Evolutionary conservation across 805 yeast species (phyloP).

Genomic region (Lachancea sp.): DNA sequence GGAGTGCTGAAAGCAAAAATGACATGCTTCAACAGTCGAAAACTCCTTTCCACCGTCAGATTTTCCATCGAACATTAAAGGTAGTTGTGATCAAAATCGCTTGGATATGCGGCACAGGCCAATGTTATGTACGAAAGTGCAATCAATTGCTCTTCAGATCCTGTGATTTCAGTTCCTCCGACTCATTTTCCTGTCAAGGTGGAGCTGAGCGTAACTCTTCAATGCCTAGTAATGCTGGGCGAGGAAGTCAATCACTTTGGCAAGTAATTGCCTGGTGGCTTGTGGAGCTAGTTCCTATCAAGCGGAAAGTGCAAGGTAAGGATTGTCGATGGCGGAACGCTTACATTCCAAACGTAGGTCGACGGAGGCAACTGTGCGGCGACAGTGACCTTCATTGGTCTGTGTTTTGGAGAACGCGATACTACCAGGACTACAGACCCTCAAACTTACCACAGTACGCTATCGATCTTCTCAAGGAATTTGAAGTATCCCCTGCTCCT

Average conservation of each 20-base stretch:
- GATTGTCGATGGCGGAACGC: slow-evolving; percentile 45
- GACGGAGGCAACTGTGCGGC: slow-evolving; percentile 43
- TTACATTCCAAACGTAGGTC: slow-evolving; percentile 53
- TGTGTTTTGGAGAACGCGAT: slow-evolving; percentile 48
- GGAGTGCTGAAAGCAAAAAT: slow-evolving; percentile 5
- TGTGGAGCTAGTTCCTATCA: slow-evolving; percentile 54
- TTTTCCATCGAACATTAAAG: neutral
- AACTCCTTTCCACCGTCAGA: neutral
- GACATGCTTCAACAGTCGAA: slow-evolving; percentile 2
- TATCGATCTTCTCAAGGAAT: slow-evolving; percentile 20
- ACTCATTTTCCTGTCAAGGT: neutral
- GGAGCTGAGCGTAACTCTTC: neutral
- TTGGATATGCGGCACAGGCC: slow-evolving; percentile 1
- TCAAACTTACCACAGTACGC: slow-evolving; percentile 38
- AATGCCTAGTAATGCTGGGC: slow-evolving; percentile 30
- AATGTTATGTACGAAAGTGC: slow-evolving; percentile 1
- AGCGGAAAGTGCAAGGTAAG: slow-evolving; percentile 42
- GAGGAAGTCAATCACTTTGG: slow-evolving; percentile 32
- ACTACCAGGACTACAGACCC: slow-evolving; percentile 42
- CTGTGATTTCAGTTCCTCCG: neutral
- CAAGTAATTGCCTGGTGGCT: slow-evolving; percentile 50
- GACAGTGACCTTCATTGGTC: slow-evolving; percentile 57
- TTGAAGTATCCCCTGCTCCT: slow-evolving; percentile 11
- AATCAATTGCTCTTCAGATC: neutral
- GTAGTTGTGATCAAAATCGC: neutral